phyloP scores from a whole-genome alignment of 2,329 filamentous ascomycete species.

The Pseudogymnoascus sp. region DNA sequence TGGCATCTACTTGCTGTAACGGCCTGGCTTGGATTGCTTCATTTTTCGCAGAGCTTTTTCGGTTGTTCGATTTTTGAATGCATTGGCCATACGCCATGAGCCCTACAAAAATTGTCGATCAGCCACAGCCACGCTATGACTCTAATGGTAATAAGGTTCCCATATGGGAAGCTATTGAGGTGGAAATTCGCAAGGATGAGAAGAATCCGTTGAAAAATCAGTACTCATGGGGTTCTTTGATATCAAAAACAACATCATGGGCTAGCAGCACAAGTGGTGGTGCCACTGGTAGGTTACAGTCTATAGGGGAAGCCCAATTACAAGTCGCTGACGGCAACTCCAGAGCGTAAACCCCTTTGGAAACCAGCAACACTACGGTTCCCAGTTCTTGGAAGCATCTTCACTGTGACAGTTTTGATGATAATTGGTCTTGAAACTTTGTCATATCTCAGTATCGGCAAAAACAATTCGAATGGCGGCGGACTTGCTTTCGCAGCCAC shows the following conservation, averaged over 20 bases:
- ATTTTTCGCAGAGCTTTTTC: not conserved
- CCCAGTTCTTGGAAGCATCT: constrained; percentile 31
- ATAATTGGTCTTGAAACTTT: constrained; percentile 39
- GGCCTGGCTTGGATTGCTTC: not conserved
- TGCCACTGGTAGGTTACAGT: not conserved
- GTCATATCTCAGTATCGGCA: constrained; percentile 21
- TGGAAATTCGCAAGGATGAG: constrained; percentile 2
- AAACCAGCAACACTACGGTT: constrained; percentile 30
- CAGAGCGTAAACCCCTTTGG: constrained; percentile 22
- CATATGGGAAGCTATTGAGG: not conserved
- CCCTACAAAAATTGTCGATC: not conserved
- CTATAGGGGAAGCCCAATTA: not conserved
- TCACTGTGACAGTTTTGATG: constrained; percentile 31
- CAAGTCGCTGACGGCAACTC: not conserved
- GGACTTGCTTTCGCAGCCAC: constrained; percentile 30
- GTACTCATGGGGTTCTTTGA: not conserved
- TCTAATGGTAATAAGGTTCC: constrained; percentile 3
- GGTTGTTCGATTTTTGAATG: not conserved
- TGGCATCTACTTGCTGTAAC: not conserved
- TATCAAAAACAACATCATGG: constrained; percentile 3
- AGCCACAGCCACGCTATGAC: not conserved
- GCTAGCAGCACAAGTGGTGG: not conserved
- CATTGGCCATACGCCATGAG: not conserved
- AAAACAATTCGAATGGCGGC: constrained; percentile 21
- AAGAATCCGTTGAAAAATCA: not conserved